A percentile compares a stretch with the other conserved stretches of the same genome.
These are phyloP conservation scores for Trichoderma koningii DNA, from an alignment of 2,329 filamentous ascomycete genomes.

Conservation along the genomic window DNA sequence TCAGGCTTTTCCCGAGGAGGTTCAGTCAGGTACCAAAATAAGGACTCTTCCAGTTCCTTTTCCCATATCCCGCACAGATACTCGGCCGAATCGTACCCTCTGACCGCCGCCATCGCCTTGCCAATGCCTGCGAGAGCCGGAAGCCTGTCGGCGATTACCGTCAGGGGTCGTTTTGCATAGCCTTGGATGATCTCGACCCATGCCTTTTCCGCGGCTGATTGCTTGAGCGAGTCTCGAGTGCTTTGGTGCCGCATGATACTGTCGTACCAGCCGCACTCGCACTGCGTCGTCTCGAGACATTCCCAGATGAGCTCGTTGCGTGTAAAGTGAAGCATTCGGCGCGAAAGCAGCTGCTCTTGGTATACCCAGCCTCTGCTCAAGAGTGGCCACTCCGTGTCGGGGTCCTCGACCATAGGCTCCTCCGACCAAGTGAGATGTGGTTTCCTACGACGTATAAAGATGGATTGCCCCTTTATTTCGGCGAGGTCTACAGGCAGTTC, in stretches of 20 bases:
- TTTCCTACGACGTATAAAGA: slow-evolving; percentile 24
- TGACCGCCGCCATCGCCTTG: slow-evolving; percentile 7
- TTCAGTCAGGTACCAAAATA: slow-evolving; percentile 27
- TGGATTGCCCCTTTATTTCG: slow-evolving; percentile 4
- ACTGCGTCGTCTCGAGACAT: slow-evolving; percentile 25
- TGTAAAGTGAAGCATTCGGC: slow-evolving; percentile 31
- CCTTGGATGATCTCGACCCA: slow-evolving; percentile 21
- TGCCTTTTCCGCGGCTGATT: neutral
- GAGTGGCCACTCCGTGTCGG: slow-evolving; percentile 17
- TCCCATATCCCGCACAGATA: slow-evolving; percentile 28
- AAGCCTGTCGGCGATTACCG: slow-evolving; percentile 22
- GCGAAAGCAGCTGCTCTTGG: slow-evolving; percentile 32
- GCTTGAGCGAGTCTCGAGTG: neutral
- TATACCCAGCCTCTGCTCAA: slow-evolving; percentile 31
- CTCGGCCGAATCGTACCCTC: neutral
- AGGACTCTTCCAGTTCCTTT: slow-evolving; percentile 17
- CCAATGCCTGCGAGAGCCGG: slow-evolving; percentile 28
- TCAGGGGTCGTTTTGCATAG: slow-evolving; percentile 25
- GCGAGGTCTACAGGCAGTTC: slow-evolving; percentile 5
- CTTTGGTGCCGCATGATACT: neutral
- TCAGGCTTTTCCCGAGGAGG: neutral
- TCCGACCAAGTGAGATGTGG: slow-evolving; percentile 26
- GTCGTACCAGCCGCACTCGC: slow-evolving; percentile 28
- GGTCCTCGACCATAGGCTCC: neutral
- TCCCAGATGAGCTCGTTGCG: slow-evolving; percentile 30